phyloP scores from a whole-genome alignment of 2,329 filamentous ascomycete species.

The Calycina marina region DNA sequence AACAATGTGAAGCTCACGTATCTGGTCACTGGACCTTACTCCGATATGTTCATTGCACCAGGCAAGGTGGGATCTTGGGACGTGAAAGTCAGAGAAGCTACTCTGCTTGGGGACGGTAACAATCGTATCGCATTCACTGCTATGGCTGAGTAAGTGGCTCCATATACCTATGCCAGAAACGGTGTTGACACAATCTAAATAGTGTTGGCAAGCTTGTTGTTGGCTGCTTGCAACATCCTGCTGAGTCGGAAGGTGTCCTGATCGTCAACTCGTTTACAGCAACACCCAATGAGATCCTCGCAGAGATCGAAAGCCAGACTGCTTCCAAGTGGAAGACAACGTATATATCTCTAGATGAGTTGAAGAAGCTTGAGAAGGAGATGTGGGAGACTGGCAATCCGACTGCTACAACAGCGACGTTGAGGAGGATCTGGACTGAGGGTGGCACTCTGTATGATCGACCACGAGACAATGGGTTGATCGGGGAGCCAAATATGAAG shows the following conservation, averaged over 20 bases:
- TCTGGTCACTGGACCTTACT: constrained; percentile 22
- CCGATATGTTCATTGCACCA: constrained; percentile 1
- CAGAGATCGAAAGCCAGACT: constrained; percentile 22
- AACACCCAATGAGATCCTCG: constrained; percentile 24
- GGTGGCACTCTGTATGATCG: constrained; percentile 57
- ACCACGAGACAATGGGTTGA: constrained; percentile 43
- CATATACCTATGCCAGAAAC: not conserved
- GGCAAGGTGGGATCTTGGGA: constrained; percentile 29
- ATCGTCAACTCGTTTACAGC: constrained; percentile 24
- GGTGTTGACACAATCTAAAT: constrained; percentile 23
- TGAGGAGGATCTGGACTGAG: constrained; percentile 58
- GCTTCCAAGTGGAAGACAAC: constrained; percentile 23
- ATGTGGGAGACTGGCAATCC: constrained; percentile 40
- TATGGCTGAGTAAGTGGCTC: constrained; percentile 47
- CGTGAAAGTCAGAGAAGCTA: constrained; percentile 37
- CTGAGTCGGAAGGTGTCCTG: constrained; percentile 23
- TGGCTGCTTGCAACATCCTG: constrained; percentile 23
- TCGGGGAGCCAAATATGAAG: constrained; percentile 39
- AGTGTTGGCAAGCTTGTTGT: constrained; percentile 27
- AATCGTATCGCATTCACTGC: constrained; percentile 52
- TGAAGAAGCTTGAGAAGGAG: constrained; percentile 42
- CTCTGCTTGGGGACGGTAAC: constrained; percentile 46
- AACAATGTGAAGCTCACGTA: constrained; percentile 41
- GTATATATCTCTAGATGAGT: constrained; percentile 18
- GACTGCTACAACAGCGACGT: constrained; percentile 38